Conservation (phyloP, 768 basidiomycete genomes). For the Strobilomyces echinocephalus region DNA sequence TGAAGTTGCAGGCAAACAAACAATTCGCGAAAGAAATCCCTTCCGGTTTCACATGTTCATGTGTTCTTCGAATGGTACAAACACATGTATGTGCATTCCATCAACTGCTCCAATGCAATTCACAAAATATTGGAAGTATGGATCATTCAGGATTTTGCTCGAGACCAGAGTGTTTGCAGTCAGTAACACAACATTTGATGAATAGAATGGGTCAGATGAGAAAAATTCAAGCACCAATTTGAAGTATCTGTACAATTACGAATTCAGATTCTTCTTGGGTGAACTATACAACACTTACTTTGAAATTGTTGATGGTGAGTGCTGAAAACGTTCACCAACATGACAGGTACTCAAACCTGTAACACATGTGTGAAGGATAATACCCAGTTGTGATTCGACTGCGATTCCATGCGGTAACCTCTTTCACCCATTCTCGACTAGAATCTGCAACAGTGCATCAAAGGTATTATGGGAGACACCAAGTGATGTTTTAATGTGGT, state of each 20-base stretch:
- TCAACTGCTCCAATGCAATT: not conserved
- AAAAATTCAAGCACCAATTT: not conserved
- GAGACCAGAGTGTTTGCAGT: not conserved
- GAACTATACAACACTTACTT: not conserved
- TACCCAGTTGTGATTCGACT: not conserved
- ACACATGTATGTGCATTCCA: not conserved
- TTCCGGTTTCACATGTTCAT: not conserved
- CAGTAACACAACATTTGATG: not conserved
- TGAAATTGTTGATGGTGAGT: not conserved
- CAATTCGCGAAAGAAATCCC: not conserved
- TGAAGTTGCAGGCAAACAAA: not conserved
- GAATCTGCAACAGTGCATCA: not conserved
- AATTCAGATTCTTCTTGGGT: too few relatives aligned
- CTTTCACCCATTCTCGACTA: not conserved
- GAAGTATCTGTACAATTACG: not conserved
- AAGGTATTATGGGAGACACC: not conserved
- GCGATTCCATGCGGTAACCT: not conserved
- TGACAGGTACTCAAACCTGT: slow-evolving; percentile 5
- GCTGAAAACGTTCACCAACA: slow-evolving; percentile 2
- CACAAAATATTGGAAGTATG: not conserved
- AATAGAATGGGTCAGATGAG: not conserved
- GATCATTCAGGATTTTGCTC: not conserved
- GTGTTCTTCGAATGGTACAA: not conserved
- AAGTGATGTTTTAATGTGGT: not conserved
- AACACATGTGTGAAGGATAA: slow-evolving; percentile 7